These are phyloP conservation scores for Ogataea corticis DNA, from an alignment of 805 yeast genomes.

Conservation along the genomic window DNA sequence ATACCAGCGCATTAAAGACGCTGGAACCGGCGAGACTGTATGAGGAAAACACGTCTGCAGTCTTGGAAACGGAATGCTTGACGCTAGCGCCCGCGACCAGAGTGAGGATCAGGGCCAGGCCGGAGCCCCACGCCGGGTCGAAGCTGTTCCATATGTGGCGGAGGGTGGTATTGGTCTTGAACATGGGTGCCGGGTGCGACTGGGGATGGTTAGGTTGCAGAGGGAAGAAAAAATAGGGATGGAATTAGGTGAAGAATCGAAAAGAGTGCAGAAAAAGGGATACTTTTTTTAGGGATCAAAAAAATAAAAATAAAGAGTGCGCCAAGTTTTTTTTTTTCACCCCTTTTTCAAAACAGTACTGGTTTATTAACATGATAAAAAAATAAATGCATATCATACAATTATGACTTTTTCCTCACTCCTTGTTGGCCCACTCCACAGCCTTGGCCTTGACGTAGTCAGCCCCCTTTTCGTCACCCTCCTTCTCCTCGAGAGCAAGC, in stretches of 20 bases:
- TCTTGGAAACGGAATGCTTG: constrained; percentile 2
- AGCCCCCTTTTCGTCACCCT: constrained; percentile 64
- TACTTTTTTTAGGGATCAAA: too few species aligned
- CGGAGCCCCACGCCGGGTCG: constrained; percentile 4
- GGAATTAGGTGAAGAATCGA: too few species aligned
- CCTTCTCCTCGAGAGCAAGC: constrained; percentile 75
- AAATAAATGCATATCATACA: too few species aligned
- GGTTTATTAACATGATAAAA: too few species aligned
- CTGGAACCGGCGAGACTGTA: constrained; percentile 1
- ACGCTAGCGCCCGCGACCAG: constrained; percentile 18
- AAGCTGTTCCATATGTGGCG: not conserved
- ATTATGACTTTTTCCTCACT: too few species aligned
- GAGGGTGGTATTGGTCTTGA: too few species aligned
- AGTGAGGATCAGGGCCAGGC: constrained; percentile 4
- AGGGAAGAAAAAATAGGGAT: not conserved
- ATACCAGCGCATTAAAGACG: constrained; percentile 9
- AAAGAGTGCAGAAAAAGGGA: not conserved
- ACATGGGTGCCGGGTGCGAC: too few species aligned
- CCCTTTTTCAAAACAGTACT: too few species aligned
- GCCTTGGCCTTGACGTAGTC: constrained; percentile 93
- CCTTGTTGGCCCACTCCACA: constrained; percentile 51
- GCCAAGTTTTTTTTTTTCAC: too few species aligned
- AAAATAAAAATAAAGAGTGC: too few species aligned
- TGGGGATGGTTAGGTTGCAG: not conserved
- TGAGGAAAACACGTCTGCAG: not conserved